A percentile compares a stretch with the other conserved stretches of the same genome.
phyloP scores from a whole-genome alignment of 2,329 filamentous ascomycete genomes.

The Knufia fluminis region DNA sequence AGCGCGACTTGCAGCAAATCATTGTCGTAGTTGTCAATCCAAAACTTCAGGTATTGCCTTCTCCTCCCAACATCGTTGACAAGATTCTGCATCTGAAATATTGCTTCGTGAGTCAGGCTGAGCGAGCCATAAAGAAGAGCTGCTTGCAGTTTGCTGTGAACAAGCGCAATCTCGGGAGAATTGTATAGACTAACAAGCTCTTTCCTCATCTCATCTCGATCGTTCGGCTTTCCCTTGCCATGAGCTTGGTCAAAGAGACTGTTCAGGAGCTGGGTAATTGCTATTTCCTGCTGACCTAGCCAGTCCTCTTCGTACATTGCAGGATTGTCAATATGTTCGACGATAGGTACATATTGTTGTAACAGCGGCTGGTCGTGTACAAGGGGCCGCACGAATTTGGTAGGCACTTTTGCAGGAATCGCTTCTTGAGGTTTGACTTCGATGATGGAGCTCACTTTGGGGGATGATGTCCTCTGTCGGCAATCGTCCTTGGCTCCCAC shows the following conservation, averaged over 20 bases:
- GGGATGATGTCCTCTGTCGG: constrained; percentile 20
- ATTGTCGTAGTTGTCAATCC: constrained; percentile 49
- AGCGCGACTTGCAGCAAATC: constrained; percentile 42
- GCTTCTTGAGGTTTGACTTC: neutral
- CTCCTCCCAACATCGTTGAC: constrained; percentile 50
- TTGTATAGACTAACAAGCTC: constrained; percentile 48
- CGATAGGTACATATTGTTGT: constrained; percentile 42
- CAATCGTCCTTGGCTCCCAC: neutral
- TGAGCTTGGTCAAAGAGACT: constrained; percentile 35
- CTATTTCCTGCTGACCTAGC: constrained; percentile 53
- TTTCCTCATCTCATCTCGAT: constrained; percentile 33
- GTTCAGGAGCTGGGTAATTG: constrained; percentile 53
- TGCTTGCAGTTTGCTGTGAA: constrained; percentile 50
- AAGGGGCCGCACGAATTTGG: constrained; percentile 17
- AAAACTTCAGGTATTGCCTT: constrained; percentile 48
- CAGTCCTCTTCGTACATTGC: constrained; percentile 55
- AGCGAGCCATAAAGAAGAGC: constrained; percentile 50
- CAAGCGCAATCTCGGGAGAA: constrained; percentile 38
- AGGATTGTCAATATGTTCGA: constrained; percentile 46
- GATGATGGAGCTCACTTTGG: neutral
- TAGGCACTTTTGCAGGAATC: constrained; percentile 9
- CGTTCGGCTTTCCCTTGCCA: constrained; percentile 25
- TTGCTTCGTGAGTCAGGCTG: constrained; percentile 44
- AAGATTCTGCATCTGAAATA: constrained; percentile 36
- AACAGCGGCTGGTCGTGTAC: constrained; percentile 17